Conservation (phyloP, 2,329 filamentous ascomycete genomes). For the Sporothrix schenckii region DNA sequence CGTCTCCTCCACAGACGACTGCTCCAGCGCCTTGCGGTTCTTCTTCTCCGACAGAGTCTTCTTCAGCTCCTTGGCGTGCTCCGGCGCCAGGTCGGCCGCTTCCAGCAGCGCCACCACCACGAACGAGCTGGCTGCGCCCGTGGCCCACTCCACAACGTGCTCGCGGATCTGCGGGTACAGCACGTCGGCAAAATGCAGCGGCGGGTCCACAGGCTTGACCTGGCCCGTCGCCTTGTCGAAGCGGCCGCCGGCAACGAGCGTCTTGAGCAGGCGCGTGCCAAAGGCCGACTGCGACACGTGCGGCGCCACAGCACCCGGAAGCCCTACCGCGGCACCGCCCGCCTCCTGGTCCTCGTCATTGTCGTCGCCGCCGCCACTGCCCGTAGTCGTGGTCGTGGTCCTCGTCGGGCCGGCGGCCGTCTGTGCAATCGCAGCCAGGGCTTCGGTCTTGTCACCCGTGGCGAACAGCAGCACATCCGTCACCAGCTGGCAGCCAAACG, state of each 20-base stretch:
- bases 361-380: slow-evolving; percentile 38
- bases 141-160: slow-evolving; percentile 79
- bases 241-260: slow-evolving; percentile 82
- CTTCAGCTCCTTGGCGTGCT: slow-evolving; percentile 66
- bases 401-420: slow-evolving; percentile 63
- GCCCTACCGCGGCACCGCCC: slow-evolving; percentile 47
- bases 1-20: slow-evolving; percentile 64
- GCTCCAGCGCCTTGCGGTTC: slow-evolving; percentile 70
- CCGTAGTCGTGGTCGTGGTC: slow-evolving; percentile 58
- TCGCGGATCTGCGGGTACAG: slow-evolving; percentile 82
- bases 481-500: slow-evolving; percentile 85
- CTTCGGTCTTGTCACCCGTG: slow-evolving; percentile 73
- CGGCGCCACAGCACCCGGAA: slow-evolving; percentile 43
- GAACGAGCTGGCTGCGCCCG: slow-evolving; percentile 75
- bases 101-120: slow-evolving; percentile 82
- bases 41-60: slow-evolving; percentile 73
- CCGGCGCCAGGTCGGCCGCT: slow-evolving; percentile 70
- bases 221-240: slow-evolving; percentile 76
- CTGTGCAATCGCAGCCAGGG: slow-evolving; percentile 70
- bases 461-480: slow-evolving; percentile 78
- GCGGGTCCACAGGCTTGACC: slow-evolving; percentile 71
- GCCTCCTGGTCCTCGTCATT: slow-evolving; percentile 48
- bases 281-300: slow-evolving; percentile 65
- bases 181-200: slow-evolving; percentile 76
- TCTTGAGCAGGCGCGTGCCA: slow-evolving; percentile 85